These are phyloP conservation scores for Effrenium voratum DNA, from an alignment of 73 alveolate species.

Conservation along the genomic window DNA sequence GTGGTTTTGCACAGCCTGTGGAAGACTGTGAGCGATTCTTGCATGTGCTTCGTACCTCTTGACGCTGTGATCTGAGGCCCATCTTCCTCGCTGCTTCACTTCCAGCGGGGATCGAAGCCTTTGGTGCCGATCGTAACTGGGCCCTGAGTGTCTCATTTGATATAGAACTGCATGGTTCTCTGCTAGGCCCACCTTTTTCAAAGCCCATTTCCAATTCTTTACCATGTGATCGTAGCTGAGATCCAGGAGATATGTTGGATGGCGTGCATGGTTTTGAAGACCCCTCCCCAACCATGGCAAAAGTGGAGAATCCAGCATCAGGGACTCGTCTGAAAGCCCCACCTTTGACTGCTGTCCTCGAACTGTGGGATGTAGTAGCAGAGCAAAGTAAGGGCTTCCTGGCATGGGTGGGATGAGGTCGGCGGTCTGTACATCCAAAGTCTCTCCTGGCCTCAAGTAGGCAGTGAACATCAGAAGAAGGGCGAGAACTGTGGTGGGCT, in stretches of 20 bases:
- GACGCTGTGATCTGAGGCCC: conserved; percentile 2
- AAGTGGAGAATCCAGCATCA: not conserved
- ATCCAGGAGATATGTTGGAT: not conserved
- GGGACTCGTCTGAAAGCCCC: conserved; percentile 17
- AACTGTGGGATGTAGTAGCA: not conserved
- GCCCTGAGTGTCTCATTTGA: not conserved
- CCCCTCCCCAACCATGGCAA: not conserved
- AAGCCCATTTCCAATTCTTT: not conserved
- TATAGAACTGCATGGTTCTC: not conserved
- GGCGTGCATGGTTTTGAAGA: not conserved
- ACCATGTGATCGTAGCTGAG: not conserved
- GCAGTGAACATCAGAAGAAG: not conserved
- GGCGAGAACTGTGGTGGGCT: not conserved
- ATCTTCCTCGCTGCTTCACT: conserved; percentile 32
- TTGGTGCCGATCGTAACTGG: not conserved
- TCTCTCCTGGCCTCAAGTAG: conserved; percentile 47
- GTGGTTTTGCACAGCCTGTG: not conserved
- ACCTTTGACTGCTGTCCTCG: not conserved
- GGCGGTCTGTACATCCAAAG: not conserved
- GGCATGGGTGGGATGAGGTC: not conserved
- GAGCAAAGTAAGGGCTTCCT: not conserved
- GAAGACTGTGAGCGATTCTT: not conserved
- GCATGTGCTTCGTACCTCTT: not conserved
- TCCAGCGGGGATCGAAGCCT: not conserved
- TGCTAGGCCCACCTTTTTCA: not conserved